A percentile compares a stretch with the other conserved stretches of the same genome.
Conservation (phyloP, 495 filamentous ascomycete genomes). For the Trichodelitschia bisporula region DNA sequence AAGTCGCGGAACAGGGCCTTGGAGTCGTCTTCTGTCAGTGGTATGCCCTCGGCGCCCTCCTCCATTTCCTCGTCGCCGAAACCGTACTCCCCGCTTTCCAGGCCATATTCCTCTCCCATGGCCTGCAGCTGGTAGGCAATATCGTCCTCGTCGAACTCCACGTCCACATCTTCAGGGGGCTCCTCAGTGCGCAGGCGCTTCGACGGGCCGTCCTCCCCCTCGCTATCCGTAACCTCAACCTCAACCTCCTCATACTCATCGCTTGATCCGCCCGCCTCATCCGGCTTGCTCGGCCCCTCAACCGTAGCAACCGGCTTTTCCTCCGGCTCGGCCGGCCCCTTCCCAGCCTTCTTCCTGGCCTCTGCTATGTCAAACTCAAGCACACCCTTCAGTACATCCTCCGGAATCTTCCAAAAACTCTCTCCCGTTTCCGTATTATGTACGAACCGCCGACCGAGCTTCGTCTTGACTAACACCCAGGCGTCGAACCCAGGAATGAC, state of each 20-base stretch:
- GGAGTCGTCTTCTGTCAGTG: slow-evolving; percentile 16
- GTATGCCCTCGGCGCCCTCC: slow-evolving; percentile 35
- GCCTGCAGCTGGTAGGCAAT: slow-evolving; percentile 75
- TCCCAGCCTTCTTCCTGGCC: slow-evolving; percentile 20
- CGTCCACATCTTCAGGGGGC: slow-evolving; percentile 20
- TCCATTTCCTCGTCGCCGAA: slow-evolving; percentile 45
- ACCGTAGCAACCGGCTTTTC: slow-evolving; percentile 10
- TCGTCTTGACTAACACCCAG: slow-evolving; percentile 89
- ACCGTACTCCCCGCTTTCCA: slow-evolving; percentile 51
- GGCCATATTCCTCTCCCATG: slow-evolving; percentile 30
- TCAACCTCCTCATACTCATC: slow-evolving; percentile 54
- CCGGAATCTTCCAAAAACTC: slow-evolving; percentile 82
- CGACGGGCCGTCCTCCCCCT: slow-evolving; percentile 18
- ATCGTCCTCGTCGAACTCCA: slow-evolving; percentile 90
- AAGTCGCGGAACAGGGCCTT: slow-evolving; percentile 55
- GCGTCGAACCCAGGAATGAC: slow-evolving; percentile 56
- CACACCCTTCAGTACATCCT: slow-evolving; percentile 58
- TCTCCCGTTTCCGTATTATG: slow-evolving; percentile 61
- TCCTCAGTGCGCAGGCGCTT: slow-evolving; percentile 47
- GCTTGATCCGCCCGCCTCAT: slow-evolving; percentile 12
- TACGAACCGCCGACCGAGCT: slow-evolving; percentile 64
- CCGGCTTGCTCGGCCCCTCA: slow-evolving; percentile 11
- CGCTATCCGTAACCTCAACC: slow-evolving; percentile 50
- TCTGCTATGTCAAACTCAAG: slow-evolving; percentile 39
- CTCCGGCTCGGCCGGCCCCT: slow-evolving; percentile 9